A percentile compares a stretch with the other conserved stretches of the same genome.
Conservation (phyloP, 2,329 filamentous ascomycete genomes). For the Aspergillus sclerotialis region DNA sequence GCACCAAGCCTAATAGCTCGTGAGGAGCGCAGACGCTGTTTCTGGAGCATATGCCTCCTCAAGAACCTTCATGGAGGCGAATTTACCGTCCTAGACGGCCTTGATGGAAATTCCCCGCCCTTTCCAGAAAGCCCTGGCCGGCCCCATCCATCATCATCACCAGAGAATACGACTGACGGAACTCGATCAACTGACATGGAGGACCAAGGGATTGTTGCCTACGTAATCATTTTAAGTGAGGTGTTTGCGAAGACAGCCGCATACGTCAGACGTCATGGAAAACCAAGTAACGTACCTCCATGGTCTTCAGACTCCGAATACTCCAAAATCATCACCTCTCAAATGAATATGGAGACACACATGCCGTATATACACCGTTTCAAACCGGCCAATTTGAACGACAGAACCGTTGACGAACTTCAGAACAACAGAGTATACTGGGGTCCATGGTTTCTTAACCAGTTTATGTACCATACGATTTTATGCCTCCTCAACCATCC, state of each 20-base stretch:
- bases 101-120: constrained; percentile 27
- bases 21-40: constrained; percentile 33
- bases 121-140: constrained; percentile 33
- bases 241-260: constrained; percentile 43
- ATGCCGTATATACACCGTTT: constrained; percentile 48
- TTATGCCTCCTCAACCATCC: constrained; percentile 50
- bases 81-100: constrained; percentile 33
- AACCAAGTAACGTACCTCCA: constrained; percentile 36
- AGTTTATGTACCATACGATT: constrained; percentile 48
- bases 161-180: constrained; percentile 13
- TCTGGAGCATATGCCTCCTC: constrained; percentile 38
- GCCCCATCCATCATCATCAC: constrained; percentile 17
- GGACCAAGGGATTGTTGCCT: constrained; percentile 40
- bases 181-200: constrained; percentile 20
- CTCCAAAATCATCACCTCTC: constrained; percentile 42
- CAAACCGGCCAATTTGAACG: constrained; percentile 41
- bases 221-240: constrained; percentile 41
- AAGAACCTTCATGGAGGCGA: constrained; percentile 39
- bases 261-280: constrained; percentile 42
- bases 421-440: constrained; percentile 44
- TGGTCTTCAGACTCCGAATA: constrained; percentile 49
- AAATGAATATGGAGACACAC: constrained; percentile 47
- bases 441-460: constrained; percentile 47
- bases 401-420: constrained; percentile 36
- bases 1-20: constrained; percentile 12